Percentiles rank a stretch among this genome's conserved stretches.
phyloP scores from a whole-genome alignment of 257 asterid genomes.

The Solanum peruvianum region DNA sequence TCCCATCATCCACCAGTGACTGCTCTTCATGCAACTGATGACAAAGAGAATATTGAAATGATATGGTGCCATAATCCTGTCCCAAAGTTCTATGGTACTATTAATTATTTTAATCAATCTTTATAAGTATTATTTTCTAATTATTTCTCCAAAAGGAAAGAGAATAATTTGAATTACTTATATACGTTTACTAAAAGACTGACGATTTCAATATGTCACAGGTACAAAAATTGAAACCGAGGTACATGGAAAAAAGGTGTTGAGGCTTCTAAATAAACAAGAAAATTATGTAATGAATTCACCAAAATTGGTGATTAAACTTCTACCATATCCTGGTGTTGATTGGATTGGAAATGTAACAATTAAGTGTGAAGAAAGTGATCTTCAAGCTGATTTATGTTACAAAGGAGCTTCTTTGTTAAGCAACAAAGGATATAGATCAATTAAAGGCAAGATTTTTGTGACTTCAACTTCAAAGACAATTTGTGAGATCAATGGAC shows the following conservation, averaged over 20 bases:
- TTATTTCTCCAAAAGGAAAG: background rate
- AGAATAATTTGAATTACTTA: background rate
- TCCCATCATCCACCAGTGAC: constrained; percentile 90
- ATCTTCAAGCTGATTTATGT: constrained; percentile 48
- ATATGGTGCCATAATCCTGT: constrained; percentile 60
- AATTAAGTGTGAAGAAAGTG: constrained; percentile 53
- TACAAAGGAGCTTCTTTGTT: constrained; percentile 44
- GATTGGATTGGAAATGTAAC: constrained; percentile 75
- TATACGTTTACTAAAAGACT: background rate
- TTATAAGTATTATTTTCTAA: background rate
- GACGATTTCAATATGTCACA: background rate
- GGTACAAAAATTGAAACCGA: constrained; percentile 64
- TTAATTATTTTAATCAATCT: background rate
- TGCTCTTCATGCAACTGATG: constrained; percentile 84
- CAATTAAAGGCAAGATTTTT: constrained; percentile 54
- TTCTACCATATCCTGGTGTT: constrained; percentile 55
- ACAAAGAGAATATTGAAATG: constrained; percentile 37
- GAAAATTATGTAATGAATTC: constrained; percentile 68
- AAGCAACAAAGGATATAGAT: constrained; percentile 36
- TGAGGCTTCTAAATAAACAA: constrained; percentile 35
- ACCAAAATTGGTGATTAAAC: constrained; percentile 59
- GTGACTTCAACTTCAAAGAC: constrained; percentile 33
- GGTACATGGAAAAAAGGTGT: constrained; percentile 42
- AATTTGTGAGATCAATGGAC: constrained; percentile 54
- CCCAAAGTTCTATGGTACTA: constrained; percentile 57